Conservation (phyloP, 305 asterid genomes). For the Fraxinus paxiana region DNA sequence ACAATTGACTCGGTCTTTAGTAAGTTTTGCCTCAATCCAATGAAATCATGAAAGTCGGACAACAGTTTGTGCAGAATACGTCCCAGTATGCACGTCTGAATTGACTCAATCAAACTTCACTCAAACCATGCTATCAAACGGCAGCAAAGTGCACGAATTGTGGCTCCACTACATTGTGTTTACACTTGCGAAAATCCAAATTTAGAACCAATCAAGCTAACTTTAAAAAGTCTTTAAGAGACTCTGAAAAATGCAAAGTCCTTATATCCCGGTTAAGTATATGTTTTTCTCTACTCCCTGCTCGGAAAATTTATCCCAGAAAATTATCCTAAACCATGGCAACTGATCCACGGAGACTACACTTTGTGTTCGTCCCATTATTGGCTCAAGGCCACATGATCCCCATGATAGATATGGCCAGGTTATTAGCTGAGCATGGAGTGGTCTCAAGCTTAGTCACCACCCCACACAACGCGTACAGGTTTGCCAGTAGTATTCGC, state of each 20-base stretch:
- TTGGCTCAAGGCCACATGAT: slow-evolving; percentile 61
- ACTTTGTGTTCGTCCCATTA: slow-evolving; percentile 47
- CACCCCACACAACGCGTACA: slow-evolving; percentile 34
- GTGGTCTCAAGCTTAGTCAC: slow-evolving; percentile 31
- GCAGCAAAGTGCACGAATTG: neutral
- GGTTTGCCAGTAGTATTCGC: slow-evolving; percentile 16
- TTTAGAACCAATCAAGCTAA: neutral
- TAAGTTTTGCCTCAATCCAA: neutral
- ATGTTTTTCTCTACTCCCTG: neutral
- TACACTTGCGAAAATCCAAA: neutral
- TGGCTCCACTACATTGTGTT: neutral
- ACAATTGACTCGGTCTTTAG: neutral
- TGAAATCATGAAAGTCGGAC: neutral
- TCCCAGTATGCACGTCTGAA: neutral
- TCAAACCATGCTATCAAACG: neutral
- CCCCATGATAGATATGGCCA: slow-evolving; percentile 57
- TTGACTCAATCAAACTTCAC: neutral
- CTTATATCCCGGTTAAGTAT: neutral
- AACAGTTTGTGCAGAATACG: neutral
- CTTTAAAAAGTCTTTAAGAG: neutral
- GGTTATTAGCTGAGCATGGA: slow-evolving; percentile 31
- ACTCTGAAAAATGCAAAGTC: neutral
- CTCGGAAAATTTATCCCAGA: neutral
- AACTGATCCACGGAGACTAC: slow-evolving; percentile 27
- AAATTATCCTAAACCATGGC: slow-evolving; percentile 25